Conservation (phyloP, 106 monocot genomes). For the Xerophyta viscosa region DNA sequence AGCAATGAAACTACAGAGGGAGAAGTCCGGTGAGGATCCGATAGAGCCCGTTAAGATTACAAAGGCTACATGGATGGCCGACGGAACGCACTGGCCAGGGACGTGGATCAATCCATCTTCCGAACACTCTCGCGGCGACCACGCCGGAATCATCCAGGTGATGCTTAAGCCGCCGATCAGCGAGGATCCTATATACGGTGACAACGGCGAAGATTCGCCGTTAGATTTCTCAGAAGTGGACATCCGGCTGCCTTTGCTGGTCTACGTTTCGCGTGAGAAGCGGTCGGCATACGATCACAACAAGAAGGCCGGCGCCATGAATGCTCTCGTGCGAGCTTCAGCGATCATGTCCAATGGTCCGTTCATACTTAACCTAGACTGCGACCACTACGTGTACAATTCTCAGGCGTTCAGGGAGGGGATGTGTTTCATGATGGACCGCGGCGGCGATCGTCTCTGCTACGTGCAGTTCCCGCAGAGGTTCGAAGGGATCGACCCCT, state of each 20-base stretch:
- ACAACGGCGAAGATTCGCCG: conserved; percentile 15
- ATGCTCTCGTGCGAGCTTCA: conserved; percentile 62
- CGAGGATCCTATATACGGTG: conserved; percentile 30
- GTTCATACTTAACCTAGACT: conserved; percentile 68
- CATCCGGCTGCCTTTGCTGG: conserved; percentile 57
- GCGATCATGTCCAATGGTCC: conserved; percentile 67
- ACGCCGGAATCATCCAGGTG: conserved; percentile 82
- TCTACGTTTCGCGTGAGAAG: conserved; percentile 67
- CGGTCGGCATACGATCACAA: conserved; percentile 71
- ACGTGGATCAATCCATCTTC: conserved; percentile 50
- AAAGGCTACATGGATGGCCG: conserved; percentile 95
- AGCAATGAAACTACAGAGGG: conserved; percentile 57
- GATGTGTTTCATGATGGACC: conserved; percentile 91
- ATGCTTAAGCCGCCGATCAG: conserved; percentile 72
- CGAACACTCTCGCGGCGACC: conserved; percentile 60
- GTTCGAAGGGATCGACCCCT: conserved; percentile 91
- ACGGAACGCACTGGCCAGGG: conserved; percentile 90
- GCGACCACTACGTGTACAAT: conserved; percentile 65
- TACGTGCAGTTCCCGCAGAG: conserved; percentile 92
- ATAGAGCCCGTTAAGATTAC: conserved; percentile 58
- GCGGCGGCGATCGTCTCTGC: conserved; percentile 76
- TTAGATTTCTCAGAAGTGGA: conserved; percentile 46
- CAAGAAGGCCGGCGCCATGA: conserved; percentile 82
- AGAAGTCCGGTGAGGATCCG: conserved; percentile 36
- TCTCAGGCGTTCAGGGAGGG: conserved; percentile 53